Evolutionary conservation across 73 alveolate species (phyloP).

Genomic region (Paramecium caudatum): DNA sequence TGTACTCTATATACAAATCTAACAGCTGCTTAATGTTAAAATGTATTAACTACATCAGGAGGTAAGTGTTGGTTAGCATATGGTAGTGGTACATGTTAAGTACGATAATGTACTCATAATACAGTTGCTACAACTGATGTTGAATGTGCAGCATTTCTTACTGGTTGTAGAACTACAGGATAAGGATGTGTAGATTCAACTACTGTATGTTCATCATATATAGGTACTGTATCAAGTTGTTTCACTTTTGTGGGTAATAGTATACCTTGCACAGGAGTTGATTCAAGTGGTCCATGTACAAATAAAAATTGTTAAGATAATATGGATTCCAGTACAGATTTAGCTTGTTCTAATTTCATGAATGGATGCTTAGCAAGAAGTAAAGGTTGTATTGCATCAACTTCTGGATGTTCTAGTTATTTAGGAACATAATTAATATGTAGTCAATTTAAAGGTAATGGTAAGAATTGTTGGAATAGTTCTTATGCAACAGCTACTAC

Average conservation of each 20-base stretch:
- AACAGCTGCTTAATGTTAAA: conserved; percentile 11
- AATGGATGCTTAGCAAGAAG: conserved; percentile 53
- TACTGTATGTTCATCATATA: not conserved
- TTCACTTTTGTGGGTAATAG: conserved; percentile 4
- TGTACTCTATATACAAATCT: conserved; percentile 21
- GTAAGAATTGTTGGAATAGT: conserved; percentile 38
- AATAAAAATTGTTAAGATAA: conserved; percentile 6
- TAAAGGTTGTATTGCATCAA: conserved; percentile 27
- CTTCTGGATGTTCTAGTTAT: not conserved
- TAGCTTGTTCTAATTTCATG: not conserved
- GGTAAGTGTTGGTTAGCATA: conserved; percentile 50
- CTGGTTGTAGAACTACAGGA: conserved; percentile 56
- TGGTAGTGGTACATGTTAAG: conserved; percentile 43
- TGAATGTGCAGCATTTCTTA: conserved; percentile 14
- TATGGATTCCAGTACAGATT: not conserved
- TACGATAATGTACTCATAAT: conserved; percentile 24
- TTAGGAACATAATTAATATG: not conserved
- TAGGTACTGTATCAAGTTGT: conserved; percentile 50
- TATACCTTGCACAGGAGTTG: not conserved
- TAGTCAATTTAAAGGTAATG: not conserved
- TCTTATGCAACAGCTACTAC: not conserved
- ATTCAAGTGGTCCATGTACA: conserved; percentile 37
- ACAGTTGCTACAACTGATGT: conserved; percentile 40
- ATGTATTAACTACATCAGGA: not conserved
- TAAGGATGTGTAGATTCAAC: conserved; percentile 44